These are phyloP conservation scores for Magnusiomyces tetraspermus DNA, from an alignment of 1,139 yeast species.

Conservation along the genomic window DNA sequence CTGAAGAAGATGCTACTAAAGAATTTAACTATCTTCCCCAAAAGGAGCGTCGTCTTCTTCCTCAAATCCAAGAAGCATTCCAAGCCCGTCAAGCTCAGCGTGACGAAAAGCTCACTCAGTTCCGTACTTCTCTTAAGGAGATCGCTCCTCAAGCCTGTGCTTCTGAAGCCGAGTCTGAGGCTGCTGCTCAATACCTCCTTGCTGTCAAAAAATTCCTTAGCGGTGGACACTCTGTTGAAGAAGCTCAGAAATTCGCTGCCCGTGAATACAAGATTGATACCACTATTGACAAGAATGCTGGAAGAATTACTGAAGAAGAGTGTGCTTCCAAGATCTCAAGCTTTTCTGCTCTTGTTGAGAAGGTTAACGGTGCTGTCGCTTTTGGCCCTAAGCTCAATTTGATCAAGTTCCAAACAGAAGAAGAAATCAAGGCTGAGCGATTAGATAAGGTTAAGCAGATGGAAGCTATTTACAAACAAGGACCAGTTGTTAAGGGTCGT, in stretches of 20 bases:
- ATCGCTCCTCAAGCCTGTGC: neutral
- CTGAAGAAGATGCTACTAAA: conserved; percentile 40
- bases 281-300: conserved; percentile 40
- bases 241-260: conserved; percentile 52
- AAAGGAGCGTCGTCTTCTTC: conserved; percentile 52
- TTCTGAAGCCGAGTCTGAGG: conserved; percentile 26
- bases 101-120: conserved; percentile 23
- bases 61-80: conserved; percentile 38
- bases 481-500: conserved; percentile 14
- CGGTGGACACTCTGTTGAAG: conserved; percentile 35
- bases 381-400: conserved; percentile 22
- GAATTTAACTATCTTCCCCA: conserved; percentile 53
- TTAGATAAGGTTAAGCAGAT: conserved; percentile 23
- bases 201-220: conserved; percentile 42
- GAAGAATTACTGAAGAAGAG: conserved; percentile 18
- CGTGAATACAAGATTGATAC: conserved; percentile 43
- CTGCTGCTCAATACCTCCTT: conserved; percentile 45
- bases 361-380: conserved; percentile 20
- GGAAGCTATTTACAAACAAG: conserved; percentile 8
- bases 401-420: conserved; percentile 17
- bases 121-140: conserved; percentile 22
- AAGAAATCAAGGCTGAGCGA: conserved; percentile 32
- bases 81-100: conserved; percentile 38
- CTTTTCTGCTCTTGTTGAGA: conserved; percentile 29
- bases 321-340: conserved; percentile 28